phyloP scores from a whole-genome alignment of 768 basidiomycete genomes.

The Termitomyces sp. region DNA sequence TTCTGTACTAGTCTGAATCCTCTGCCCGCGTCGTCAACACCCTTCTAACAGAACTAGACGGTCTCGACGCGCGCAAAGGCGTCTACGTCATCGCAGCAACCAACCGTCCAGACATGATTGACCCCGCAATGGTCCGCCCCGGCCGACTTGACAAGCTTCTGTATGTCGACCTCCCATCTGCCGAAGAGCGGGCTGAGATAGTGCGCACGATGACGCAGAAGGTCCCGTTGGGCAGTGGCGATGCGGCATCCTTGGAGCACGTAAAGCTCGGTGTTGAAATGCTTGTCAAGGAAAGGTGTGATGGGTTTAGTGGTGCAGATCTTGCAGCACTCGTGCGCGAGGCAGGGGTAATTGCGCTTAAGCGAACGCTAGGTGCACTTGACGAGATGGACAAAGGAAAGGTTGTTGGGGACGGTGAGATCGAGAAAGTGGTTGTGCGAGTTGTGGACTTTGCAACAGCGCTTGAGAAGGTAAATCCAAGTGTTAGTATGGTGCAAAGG shows the following conservation, averaged over 20 bases:
- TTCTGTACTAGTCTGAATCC: conserved; percentile 70
- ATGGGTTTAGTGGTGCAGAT: conserved; percentile 92
- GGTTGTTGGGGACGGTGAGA: conserved; percentile 9
- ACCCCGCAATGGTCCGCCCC: conserved; percentile 97
- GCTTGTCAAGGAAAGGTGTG: conserved; percentile 60
- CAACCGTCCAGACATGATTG: conserved; percentile 95
- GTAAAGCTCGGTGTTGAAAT: conserved; percentile 26
- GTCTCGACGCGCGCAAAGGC: conserved; percentile 77
- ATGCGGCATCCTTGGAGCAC: conserved; percentile 9
- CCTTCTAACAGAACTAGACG: conserved; percentile 89
- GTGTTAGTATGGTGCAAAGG: conserved; percentile 78
- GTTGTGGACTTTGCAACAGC: conserved; percentile 70
- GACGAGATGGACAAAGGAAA: conserved; percentile 47
- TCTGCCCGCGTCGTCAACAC: conserved; percentile 93
- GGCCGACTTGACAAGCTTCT: conserved; percentile 91
- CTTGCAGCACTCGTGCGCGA: conserved; percentile 84
- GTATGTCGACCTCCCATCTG: conserved; percentile 82
- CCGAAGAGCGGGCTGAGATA: conserved; percentile 78
- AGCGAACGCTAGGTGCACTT: conserved; percentile 60
- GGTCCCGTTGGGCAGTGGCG: conserved; percentile 51
- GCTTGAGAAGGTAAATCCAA: conserved; percentile 77
- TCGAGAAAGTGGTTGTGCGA: conserved; percentile 41
- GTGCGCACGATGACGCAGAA: conserved; percentile 66
- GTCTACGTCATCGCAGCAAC: conserved; percentile 96
- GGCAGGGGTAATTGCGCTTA: conserved; percentile 82